Conservation (phyloP, 2,329 filamentous ascomycete species). For the Ustulina deusta region DNA sequence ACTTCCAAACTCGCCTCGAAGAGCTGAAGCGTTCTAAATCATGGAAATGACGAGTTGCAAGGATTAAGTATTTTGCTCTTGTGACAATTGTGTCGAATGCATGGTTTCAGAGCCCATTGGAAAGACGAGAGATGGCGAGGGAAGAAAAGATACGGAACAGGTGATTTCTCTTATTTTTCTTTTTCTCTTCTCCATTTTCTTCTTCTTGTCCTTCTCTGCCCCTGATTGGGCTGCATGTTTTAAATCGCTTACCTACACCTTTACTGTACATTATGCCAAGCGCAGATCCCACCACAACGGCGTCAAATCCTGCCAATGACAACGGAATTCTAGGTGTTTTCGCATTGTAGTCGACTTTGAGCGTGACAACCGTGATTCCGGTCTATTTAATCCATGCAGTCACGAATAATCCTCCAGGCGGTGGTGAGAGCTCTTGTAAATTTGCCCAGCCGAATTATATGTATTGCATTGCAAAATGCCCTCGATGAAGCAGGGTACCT, state of each 20-base stretch:
- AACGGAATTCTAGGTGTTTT: not conserved
- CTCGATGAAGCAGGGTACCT: not conserved
- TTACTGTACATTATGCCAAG: conserved; percentile 19
- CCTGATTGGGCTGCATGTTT: conserved; percentile 4
- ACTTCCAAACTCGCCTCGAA: conserved; percentile 11
- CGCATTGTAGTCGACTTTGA: not conserved
- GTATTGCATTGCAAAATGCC: not conserved
- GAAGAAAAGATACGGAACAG: conserved; percentile 7
- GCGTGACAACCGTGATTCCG: conserved; percentile 3
- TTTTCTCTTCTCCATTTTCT: not conserved
- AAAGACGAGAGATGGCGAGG: conserved; percentile 2
- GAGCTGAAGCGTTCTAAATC: conserved; percentile 2
- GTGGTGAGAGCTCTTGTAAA: not conserved
- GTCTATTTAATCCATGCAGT: not conserved
- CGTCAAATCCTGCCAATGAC: conserved; percentile 30
- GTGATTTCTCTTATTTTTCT: conserved; percentile 9
- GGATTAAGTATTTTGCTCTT: conserved; percentile 19
- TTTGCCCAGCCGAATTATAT: not conserved
- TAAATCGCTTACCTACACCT: conserved; percentile 24
- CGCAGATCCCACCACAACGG: conserved; percentile 30
- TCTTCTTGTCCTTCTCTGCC: not conserved
- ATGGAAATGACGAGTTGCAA: conserved; percentile 22
- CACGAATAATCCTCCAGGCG: not conserved
- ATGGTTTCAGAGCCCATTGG: conserved; percentile 25
- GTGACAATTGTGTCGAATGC: conserved; percentile 12